Conservation (phyloP, 2,329 filamentous ascomycete species). For the Penicillium sp. region DNA sequence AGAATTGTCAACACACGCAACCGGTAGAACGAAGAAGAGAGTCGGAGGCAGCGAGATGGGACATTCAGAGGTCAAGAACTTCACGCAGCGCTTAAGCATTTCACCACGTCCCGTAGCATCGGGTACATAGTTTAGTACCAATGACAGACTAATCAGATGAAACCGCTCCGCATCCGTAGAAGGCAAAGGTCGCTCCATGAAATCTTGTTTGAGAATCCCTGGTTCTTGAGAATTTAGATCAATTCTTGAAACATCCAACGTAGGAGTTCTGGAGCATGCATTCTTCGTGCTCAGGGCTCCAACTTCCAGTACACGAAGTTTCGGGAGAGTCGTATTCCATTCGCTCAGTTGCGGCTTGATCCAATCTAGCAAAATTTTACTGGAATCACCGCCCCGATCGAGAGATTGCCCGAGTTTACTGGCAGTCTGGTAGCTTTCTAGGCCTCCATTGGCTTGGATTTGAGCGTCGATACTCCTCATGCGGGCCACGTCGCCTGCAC, state of each 20-base stretch:
- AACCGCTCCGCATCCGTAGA: slow-evolving; percentile 65
- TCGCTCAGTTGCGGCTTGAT: slow-evolving; percentile 41
- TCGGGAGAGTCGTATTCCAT: slow-evolving; percentile 28
- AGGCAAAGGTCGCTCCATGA: slow-evolving; percentile 85
- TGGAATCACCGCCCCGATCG: slow-evolving; percentile 67
- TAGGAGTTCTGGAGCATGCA: slow-evolving; percentile 73
- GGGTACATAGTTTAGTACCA: slow-evolving; percentile 94
- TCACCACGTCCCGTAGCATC: slow-evolving; percentile 74
- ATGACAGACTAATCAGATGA: slow-evolving; percentile 86
- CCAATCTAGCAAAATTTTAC: slow-evolving; percentile 64
- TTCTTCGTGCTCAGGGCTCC: slow-evolving; percentile 85
- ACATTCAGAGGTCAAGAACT: slow-evolving; percentile 62
- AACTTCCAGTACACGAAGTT: slow-evolving; percentile 78
- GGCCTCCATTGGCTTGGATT: slow-evolving; percentile 61
- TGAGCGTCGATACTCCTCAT: slow-evolving; percentile 51
- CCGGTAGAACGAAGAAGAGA: slow-evolving; percentile 87
- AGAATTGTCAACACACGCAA: slow-evolving; percentile 86
- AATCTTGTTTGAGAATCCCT: slow-evolving; percentile 82
- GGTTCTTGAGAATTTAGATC: slow-evolving; percentile 86
- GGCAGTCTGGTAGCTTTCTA: slow-evolving; percentile 65
- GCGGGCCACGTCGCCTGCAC: slow-evolving; percentile 48
- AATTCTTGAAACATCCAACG: slow-evolving; percentile 79
- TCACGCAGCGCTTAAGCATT: slow-evolving; percentile 78
- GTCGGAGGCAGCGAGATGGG: slow-evolving; percentile 48
- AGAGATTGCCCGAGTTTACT: slow-evolving; percentile 66